A percentile compares a stretch with the other conserved stretches of the same genome.
Evolutionary conservation across 257 asterid species (phyloP).

Genomic region (Solanum chiquidenum): DNA sequence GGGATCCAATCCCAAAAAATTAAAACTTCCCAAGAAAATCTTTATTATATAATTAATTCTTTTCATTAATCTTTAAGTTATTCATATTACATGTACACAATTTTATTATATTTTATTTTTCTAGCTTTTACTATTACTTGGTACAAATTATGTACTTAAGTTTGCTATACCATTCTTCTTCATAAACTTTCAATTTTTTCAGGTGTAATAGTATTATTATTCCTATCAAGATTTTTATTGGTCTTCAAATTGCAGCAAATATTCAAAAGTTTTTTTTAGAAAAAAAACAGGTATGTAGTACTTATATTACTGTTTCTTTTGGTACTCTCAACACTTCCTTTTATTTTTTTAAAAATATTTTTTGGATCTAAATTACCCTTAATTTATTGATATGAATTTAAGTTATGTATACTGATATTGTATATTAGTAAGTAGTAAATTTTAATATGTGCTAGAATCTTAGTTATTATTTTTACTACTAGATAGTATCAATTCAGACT

Average conservation of each 20-base stretch:
- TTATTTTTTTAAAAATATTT: neutral
- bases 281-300: neutral
- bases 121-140: neutral
- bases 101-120: neutral
- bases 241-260: neutral
- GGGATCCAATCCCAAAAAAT: conserved; percentile 4
- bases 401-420: neutral
- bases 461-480: neutral
- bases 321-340: neutral
- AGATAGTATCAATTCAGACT: neutral
- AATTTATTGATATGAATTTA: neutral
- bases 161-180: neutral
- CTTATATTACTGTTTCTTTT: neutral
- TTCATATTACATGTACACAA: neutral
- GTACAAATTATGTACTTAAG: neutral
- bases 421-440: neutral
- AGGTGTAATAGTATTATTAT: neutral
- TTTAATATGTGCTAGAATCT: too few species aligned
- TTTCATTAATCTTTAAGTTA: neutral
- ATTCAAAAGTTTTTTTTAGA: neutral
- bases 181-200: neutral
- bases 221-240: neutral
- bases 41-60: neutral
- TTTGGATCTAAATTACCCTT: neutral
- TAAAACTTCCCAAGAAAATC: neutral